A percentile compares a stretch with the other conserved stretches of the same genome.
phyloP scores from a whole-genome alignment of 306 rosid genomes.

The Morella rubra region DNA sequence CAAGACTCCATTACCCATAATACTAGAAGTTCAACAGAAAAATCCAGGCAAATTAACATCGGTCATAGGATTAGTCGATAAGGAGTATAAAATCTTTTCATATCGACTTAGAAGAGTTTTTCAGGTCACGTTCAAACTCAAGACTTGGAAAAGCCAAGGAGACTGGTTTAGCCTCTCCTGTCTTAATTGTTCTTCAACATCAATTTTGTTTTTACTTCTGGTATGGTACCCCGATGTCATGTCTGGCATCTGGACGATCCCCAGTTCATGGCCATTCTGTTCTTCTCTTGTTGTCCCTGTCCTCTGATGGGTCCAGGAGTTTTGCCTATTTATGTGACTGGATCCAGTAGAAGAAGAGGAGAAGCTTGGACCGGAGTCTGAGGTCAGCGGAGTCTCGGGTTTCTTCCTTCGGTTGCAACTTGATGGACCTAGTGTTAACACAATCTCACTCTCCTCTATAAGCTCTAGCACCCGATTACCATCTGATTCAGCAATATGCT shows the following conservation, averaged over 20 bases:
- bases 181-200: conserved; percentile 46
- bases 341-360: conserved; percentile 80
- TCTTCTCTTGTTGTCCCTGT: conserved; percentile 29
- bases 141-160: conserved; percentile 64
- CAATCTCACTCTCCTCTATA: conserved; percentile 73
- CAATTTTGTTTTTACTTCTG: conserved; percentile 33
- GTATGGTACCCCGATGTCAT: conserved; percentile 33
- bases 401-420: conserved; percentile 58
- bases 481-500: conserved; percentile 36
- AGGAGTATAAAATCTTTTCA: conserved; percentile 30
- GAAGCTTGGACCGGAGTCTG: conserved; percentile 60
- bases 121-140: conserved; percentile 60
- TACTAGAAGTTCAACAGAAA: conserved; percentile 30
- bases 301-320: conserved; percentile 31
- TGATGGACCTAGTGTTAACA: conserved; percentile 78
- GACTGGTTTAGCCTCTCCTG: conserved; percentile 57
- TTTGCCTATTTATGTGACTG: conserved; percentile 55
- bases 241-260: conserved; percentile 36
- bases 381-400: conserved; percentile 45
- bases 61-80: conserved; percentile 45
- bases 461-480: conserved; percentile 40
- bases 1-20: conserved; percentile 42
- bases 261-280: conserved; percentile 29
- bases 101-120: conserved; percentile 30
- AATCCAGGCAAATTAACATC: conserved; percentile 42